A percentile compares a stretch with the other conserved stretches of the same genome.
Conservation (phyloP, 805 yeast species). For the Nakazawaea anatomiae region DNA sequence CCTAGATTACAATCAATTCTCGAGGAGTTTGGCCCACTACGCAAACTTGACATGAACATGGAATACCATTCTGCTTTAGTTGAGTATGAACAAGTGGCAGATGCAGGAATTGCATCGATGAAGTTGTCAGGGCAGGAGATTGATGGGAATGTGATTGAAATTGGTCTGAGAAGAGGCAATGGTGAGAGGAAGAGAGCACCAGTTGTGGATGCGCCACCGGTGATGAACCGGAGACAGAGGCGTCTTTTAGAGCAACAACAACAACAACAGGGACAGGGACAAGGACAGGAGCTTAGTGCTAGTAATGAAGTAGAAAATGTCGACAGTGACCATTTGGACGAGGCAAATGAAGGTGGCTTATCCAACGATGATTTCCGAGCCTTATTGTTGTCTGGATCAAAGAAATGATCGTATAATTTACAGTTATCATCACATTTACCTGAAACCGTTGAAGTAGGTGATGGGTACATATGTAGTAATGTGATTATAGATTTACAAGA, state of each 20-base stretch:
- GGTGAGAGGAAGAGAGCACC: neutral
- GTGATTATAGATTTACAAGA: no score
- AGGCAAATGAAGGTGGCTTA: neutral
- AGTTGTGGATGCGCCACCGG: slow-evolving; percentile 9
- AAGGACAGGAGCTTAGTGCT: neutral
- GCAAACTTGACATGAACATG: slow-evolving; percentile 38
- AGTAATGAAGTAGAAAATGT: neutral
- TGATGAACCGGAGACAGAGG: slow-evolving; percentile 8
- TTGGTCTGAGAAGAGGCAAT: slow-evolving; percentile 27
- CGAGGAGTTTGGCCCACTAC: slow-evolving; percentile 29
- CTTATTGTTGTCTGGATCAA: slow-evolving; percentile 19
- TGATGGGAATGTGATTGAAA: slow-evolving; percentile 23
- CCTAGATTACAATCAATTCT: slow-evolving; percentile 29
- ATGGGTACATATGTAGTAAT: no score
- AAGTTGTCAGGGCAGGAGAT: slow-evolving; percentile 32
- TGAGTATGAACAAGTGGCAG: slow-evolving; percentile 32
- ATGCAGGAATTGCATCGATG: slow-evolving; percentile 49
- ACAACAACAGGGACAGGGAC: neutral
- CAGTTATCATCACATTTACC: no score
- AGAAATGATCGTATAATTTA: no score
- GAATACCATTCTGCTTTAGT: slow-evolving; percentile 44
- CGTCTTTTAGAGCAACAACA: slow-evolving; percentile 1
- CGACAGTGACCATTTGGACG: neutral
- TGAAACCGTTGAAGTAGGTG: no score
- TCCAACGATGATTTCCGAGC: slow-evolving; percentile 33